A percentile compares a stretch with the other conserved stretches of the same genome.
Conservation (phyloP, 768 basidiomycete genomes). For the Agaricus bisporus region DNA sequence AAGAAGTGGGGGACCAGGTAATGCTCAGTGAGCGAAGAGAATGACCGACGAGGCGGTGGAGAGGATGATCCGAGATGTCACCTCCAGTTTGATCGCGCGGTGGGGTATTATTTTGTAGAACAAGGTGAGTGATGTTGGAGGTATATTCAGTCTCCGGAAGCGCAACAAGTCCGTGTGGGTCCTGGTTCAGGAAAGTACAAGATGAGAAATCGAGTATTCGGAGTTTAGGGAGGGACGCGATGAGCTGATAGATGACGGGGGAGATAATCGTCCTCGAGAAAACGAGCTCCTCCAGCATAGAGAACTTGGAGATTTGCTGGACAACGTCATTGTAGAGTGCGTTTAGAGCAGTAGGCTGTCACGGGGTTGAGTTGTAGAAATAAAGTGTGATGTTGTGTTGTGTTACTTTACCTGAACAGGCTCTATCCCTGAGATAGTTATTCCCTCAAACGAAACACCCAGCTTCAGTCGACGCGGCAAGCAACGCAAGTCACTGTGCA, state of each 20-base stretch:
- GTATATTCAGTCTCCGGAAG: not conserved
- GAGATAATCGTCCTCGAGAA: slow-evolving; percentile 19
- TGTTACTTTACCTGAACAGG: not conserved
- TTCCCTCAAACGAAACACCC: slow-evolving; percentile 17
- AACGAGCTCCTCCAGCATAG: slow-evolving; percentile 18
- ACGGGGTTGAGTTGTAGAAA: slow-evolving; percentile 1
- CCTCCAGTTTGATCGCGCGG: slow-evolving; percentile 7
- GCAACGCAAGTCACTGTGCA: slow-evolving; percentile 9
- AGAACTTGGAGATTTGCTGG: slow-evolving; percentile 17
- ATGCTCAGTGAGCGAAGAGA: slow-evolving; percentile 12
- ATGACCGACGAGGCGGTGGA: slow-evolving; percentile 12
- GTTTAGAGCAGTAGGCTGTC: not conserved
- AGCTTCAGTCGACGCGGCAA: slow-evolving; percentile 19
- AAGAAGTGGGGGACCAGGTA: slow-evolving; percentile 13
- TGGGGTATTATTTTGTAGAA: slow-evolving; percentile 10
- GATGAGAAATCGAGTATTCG: slow-evolving; percentile 17
- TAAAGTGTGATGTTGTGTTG: not conserved
- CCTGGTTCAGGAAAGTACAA: slow-evolving; percentile 17
- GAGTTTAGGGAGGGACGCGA: slow-evolving; percentile 19
- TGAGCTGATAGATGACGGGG: slow-evolving; percentile 19
- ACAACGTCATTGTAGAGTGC: slow-evolving; percentile 18
- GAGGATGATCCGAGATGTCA: slow-evolving; percentile 14
- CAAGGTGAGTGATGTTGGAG: slow-evolving; percentile 12
- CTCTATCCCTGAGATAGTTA: not conserved
- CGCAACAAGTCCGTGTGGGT: slow-evolving; percentile 5